A percentile compares a stretch with the other conserved stretches of the same genome.
These are phyloP conservation scores for Colletotrichum magnum DNA, from an alignment of 2,329 filamentous ascomycete genomes.

Conservation along the genomic window DNA sequence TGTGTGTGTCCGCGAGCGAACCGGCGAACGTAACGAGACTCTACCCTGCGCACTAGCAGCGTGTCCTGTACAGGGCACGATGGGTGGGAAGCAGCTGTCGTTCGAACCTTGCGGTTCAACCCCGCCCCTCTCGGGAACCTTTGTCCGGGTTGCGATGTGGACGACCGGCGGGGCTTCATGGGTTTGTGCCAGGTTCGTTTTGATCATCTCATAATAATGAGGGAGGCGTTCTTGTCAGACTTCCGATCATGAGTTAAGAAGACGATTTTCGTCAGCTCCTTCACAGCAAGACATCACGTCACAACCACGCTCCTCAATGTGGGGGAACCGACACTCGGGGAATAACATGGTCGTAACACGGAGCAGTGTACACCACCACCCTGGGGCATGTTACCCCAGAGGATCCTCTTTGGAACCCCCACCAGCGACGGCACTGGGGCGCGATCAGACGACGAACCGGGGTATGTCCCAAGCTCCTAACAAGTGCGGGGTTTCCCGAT, in stretches of 20 bases:
- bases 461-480: neutral
- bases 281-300: neutral
- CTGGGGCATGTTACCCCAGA: conserved; percentile 24
- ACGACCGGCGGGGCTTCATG: too few species aligned
- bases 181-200: too few species aligned
- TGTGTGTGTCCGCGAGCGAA: conserved; percentile 24
- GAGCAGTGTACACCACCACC: neutral
- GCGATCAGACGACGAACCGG: conserved; percentile 22
- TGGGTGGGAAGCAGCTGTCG: neutral
- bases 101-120: too few species aligned
- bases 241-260: too few species aligned
- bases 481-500: conserved; percentile 33
- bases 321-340: neutral
- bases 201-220: too few species aligned
- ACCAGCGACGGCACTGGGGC: neutral
- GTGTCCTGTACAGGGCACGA: conserved; percentile 22
- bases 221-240: too few species aligned
- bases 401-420: conserved; percentile 24
- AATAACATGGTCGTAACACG: conserved; percentile 4
- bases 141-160: too few species aligned
- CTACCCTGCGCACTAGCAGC: neutral
- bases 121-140: too few species aligned
- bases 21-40: too few species aligned
- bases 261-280: too few species aligned
- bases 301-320: neutral